Evolutionary conservation across 768 basidiomycete genomes (phyloP), one percentile per base, ranked within the genome.

Genomic region (Hygrocybe punicea): DNA sequence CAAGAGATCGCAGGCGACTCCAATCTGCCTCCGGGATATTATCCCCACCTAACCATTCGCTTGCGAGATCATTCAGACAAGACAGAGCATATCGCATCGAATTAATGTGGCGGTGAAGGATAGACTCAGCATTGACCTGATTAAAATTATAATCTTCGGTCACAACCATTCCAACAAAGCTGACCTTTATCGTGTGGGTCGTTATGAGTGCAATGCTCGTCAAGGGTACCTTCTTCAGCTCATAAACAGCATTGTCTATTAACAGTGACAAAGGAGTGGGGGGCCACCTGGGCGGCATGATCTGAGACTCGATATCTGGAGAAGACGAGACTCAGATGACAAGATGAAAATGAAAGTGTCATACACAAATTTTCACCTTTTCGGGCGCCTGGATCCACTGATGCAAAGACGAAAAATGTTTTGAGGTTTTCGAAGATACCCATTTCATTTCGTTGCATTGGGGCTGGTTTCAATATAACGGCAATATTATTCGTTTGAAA

Each of bases 21-120:
- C 94, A 98, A 54, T 92, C 91, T 4, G 86, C 82, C 69, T 99
- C 97, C 2, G 83, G 81, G 13, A 93, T 72, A 2, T 62, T 62
- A 7, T 71, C 67, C 4, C 63, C 57, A n/a, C 65, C 56, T 39
- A 72, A 57, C 85, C 89, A 93, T 55, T 89, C 86, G 14, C 76
- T 67, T 14, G 82, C 74, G 3, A 87, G 60, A 2, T 54, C 65
- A 44, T 79, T 75, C 11, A 96, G 73, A 7, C 74, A 71, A 5
- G 74, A 65, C 23, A 83, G 73, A 2, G 79, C 82, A 10, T 84
- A 82, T 13, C 79, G 78, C 78, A 91, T 85, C 7, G 74, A 72
- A 2, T 81, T 77, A 36, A 86, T 90, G 63, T 84, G 85, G 9
- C 77, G 76, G 55, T 87, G 86, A 2, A 89, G 75, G 51, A 95